Conservation (phyloP, 345 rosid genomes). For the Boechera stricta region DNA sequence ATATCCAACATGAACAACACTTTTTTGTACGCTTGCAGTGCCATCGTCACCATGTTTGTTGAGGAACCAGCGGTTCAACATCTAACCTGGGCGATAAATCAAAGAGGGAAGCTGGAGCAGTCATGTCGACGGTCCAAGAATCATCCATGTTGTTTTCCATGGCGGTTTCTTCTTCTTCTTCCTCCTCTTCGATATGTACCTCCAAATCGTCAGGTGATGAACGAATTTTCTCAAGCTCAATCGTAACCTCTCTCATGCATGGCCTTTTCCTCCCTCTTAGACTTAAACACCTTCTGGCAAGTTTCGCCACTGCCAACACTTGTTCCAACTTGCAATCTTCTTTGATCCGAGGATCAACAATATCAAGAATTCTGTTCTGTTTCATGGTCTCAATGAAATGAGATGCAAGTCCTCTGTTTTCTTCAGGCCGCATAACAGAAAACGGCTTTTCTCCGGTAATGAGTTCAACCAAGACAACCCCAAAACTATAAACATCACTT, state of each 20-base stretch:
- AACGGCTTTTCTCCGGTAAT: constrained; percentile 49
- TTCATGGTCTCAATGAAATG: constrained; percentile 33
- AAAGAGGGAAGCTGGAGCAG: constrained; percentile 37
- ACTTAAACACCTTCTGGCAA: no score
- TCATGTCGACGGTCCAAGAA: not conserved
- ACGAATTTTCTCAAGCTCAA: no score
- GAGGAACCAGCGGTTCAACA: constrained; percentile 27
- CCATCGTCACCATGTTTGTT: constrained; percentile 32
- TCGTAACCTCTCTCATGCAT: no score
- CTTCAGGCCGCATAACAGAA: constrained; percentile 39
- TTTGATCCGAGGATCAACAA: no score
- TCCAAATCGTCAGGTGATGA: no score
- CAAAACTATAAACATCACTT: constrained; percentile 48
- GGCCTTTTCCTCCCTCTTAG: no score
- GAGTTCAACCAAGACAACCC: constrained; percentile 54
- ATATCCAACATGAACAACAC: no score
- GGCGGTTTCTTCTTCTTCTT: constrained; percentile 27
- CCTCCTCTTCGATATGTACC: no score
- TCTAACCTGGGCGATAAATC: constrained; percentile 25
- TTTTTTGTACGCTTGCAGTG: not conserved
- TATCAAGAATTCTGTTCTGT: no score
- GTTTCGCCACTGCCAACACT: no score
- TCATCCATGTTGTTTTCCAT: constrained; percentile 35
- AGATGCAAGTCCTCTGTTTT: constrained; percentile 44
- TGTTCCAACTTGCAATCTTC: no score